phyloP scores from a whole-genome alignment of 768 basidiomycete genomes.

The Psilocybe cubensis region DNA sequence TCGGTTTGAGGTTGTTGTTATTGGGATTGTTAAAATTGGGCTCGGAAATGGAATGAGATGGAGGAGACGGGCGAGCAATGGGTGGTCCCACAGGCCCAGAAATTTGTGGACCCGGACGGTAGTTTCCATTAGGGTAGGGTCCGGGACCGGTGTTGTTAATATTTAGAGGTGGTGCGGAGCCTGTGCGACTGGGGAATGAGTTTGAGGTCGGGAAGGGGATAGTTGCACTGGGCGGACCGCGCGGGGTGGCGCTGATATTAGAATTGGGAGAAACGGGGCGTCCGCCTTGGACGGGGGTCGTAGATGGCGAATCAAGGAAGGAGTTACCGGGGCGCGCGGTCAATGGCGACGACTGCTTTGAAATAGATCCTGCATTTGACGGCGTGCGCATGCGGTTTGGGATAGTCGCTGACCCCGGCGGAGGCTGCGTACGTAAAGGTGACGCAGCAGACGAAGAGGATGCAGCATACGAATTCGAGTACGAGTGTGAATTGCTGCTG shows the following conservation, averaged over 20 bases:
- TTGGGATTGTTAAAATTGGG: not conserved
- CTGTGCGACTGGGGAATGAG: not conserved
- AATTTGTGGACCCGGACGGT: not conserved
- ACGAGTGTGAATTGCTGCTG: constrained; percentile 7
- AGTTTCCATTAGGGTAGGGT: not conserved
- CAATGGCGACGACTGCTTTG: constrained; percentile 22
- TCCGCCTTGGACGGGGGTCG: constrained; percentile 9
- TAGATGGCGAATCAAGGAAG: constrained; percentile 12
- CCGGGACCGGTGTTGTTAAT: not conserved
- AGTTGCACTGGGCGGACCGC: not conserved
- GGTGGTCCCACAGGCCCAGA: not conserved
- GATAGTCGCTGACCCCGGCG: constrained; percentile 3
- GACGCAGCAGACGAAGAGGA: constrained; percentile 9
- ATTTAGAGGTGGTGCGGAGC: not conserved
- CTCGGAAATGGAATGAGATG: not conserved
- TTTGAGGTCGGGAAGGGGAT: not conserved
- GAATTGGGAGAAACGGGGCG: not conserved
- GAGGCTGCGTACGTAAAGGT: constrained; percentile 27
- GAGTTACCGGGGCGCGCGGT: constrained; percentile 26
- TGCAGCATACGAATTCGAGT: constrained; percentile 3
- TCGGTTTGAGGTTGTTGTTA: not conserved
- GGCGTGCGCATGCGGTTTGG: constrained; percentile 11
- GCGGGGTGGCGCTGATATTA: not conserved
- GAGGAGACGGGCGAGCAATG: not conserved
- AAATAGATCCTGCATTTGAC: constrained; percentile 12